A percentile compares a stretch with the other conserved stretches of the same genome.
phyloP scores from a whole-genome alignment of 345 rosid species.

The Arabis alpina region DNA sequence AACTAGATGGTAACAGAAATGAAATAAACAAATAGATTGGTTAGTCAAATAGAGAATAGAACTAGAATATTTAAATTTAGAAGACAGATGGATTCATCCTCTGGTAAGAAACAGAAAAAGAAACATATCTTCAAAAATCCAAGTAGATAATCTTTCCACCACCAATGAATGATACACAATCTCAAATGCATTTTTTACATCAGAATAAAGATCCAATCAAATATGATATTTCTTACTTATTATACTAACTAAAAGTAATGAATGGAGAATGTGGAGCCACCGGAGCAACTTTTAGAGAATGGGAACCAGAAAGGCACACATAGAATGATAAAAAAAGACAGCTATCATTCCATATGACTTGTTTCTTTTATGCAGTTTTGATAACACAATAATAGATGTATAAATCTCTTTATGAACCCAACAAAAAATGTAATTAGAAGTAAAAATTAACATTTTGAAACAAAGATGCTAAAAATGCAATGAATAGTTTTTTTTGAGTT shows the following conservation, averaged over 20 bases:
- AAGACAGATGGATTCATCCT: slow-evolving; percentile 6
- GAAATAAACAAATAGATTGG: slow-evolving; percentile 22
- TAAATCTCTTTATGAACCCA: background rate
- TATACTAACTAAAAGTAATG: background rate
- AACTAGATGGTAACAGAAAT: slow-evolving; percentile 3
- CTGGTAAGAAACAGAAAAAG: slow-evolving; percentile 3
- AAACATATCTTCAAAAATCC: slow-evolving; percentile 4
- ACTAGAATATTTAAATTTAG: background rate
- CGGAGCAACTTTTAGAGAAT: slow-evolving; percentile 41
- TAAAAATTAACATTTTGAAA: background rate
- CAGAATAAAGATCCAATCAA: background rate
- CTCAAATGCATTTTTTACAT: slow-evolving; percentile 1
- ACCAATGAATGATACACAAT: background rate
- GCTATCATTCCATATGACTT: slow-evolving; percentile 40
- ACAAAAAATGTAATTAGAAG: background rate
- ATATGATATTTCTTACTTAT: background rate
- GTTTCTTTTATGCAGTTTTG: slow-evolving; percentile 38
- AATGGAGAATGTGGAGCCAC: slow-evolving; percentile 43
- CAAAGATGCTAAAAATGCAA: background rate
- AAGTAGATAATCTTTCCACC: background rate
- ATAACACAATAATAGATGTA: background rate
- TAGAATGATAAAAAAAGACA: slow-evolving; percentile 41
- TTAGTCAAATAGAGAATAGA: slow-evolving; percentile 5
- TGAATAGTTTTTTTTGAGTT: background rate
- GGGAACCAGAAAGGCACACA: slow-evolving; percentile 33